Evolutionary conservation across 2,329 filamentous ascomycete genomes (phyloP), one percentile per base, ranked within the genome.

Genomic region (Rutstroemia sp.): DNA sequence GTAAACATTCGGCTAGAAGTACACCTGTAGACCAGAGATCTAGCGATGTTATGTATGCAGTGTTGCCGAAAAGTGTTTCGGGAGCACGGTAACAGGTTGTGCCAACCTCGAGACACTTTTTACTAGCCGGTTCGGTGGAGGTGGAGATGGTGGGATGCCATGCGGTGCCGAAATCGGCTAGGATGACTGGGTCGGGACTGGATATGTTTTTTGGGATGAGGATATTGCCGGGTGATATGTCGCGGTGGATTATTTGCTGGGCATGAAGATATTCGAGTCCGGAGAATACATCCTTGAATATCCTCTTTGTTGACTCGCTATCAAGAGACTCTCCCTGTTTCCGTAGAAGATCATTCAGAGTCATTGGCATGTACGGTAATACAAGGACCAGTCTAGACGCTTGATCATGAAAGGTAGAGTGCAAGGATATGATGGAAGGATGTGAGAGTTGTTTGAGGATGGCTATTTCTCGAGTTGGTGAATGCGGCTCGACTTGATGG

Each of bases 11-110:
- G 4, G 90, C 88, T 10, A 95, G 81, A 66, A 96, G 87, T 60
- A 87, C 86, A 1, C 95, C 94, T 0, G 87, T 80, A 4, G 85
- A 88, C 94, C 95, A 99, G 73, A 97, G 83, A 70, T 99, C 94
- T 2, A 97, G 78, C 8, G 81, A 77, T 0, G 80, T 70, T 2
- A 79, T 81, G 67, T 99, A 99, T 0, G 76, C 74, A 50, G 79
- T 83, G 70, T 92, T 79, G 0, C 91, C 94, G 69, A 99, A 97
- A 6, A 99, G 77, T 0, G 92, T 81, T 68, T 99, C 95, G 0
- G 94, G 94, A 0, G 92, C 82, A 19, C 95, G 84, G 72, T 99
- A 99, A 49, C 88, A 83, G 0, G 92, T 92, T 1, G 92, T 97
- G 38, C 94, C 94, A 25, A 99, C 88, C 69, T 99, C 95, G 7